Evolutionary conservation across 148 eudicot species (phyloP).

Genomic region (Rhododendron griersonianum): DNA sequence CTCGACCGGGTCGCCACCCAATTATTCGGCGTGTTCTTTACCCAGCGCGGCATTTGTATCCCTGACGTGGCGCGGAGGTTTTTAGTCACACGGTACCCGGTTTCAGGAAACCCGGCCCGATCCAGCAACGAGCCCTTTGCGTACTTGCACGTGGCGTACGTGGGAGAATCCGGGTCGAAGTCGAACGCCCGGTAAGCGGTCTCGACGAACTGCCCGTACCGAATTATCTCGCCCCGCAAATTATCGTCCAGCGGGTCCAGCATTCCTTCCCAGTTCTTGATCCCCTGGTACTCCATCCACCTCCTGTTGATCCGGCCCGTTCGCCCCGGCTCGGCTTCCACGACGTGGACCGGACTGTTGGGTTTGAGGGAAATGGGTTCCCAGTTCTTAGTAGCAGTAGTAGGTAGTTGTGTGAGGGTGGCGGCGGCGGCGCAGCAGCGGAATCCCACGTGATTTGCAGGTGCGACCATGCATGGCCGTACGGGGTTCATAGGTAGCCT

Average conservation of each 20-base stretch:
- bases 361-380: neutral
- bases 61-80: conserved; percentile 68
- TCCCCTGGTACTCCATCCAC: conserved; percentile 81
- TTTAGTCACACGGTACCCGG: conserved; percentile 54
- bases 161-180: conserved; percentile 49
- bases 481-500: conserved; percentile 5
- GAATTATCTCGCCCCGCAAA: conserved; percentile 56
- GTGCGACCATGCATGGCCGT: conserved; percentile 17
- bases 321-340: neutral
- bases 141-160: conserved; percentile 41
- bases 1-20: conserved; percentile 41
- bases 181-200: conserved; percentile 62
- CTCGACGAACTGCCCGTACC: conserved; percentile 77
- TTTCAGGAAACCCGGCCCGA: conserved; percentile 31
- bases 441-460: neutral
- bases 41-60: conserved; percentile 63
- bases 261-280: conserved; percentile 67
- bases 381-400: neutral
- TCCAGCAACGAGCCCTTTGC: conserved; percentile 24
- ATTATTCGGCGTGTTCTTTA: conserved; percentile 20
- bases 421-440: neutral
- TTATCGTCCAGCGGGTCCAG: conserved; percentile 72
- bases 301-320: conserved; percentile 17
- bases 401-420: neutral
- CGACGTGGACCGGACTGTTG: too few species aligned